These are phyloP conservation scores for Lyophyllum semitale DNA, from an alignment of 768 basidiomycete species.

Conservation along the genomic window DNA sequence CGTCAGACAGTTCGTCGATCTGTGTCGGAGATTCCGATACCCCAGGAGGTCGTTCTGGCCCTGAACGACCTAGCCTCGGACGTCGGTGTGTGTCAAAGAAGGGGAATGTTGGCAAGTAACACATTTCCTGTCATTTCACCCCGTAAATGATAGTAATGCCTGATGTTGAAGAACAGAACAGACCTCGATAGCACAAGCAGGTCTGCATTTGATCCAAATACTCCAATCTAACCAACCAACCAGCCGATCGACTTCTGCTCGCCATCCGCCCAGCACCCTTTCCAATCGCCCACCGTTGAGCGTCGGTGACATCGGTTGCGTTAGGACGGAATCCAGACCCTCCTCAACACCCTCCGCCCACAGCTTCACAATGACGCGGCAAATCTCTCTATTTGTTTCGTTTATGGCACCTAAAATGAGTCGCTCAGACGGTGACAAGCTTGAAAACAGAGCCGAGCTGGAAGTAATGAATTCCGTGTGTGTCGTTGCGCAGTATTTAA, in stretches of 20 bases:
- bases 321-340: constrained; percentile 20
- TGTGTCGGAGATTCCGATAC: background rate
- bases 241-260: constrained; percentile 29
- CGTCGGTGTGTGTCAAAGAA: constrained; percentile 21
- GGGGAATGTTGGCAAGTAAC: constrained; percentile 47
- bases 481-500: constrained; percentile 29
- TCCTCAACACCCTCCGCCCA: constrained; percentile 44
- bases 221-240: constrained; percentile 58
- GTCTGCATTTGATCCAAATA: constrained; percentile 48
- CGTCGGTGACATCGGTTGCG: background rate
- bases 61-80: too few relatives aligned
- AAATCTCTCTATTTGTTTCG: constrained; percentile 45
- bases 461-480: constrained; percentile 23
- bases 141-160: background rate
- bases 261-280: constrained; percentile 33
- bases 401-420: constrained; percentile 28
- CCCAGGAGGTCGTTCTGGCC: too few relatives aligned
- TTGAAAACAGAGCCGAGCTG: background rate
- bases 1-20: background rate
- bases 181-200: constrained; percentile 48
- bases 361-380: constrained; percentile 43
- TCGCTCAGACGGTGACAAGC: constrained; percentile 28
- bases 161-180: constrained; percentile 13
- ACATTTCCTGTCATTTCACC: constrained; percentile 34
- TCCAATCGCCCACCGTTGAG: background rate